Conservation (phyloP, 176 grass and related monocot genomes). For the Phragmites australis region DNA sequence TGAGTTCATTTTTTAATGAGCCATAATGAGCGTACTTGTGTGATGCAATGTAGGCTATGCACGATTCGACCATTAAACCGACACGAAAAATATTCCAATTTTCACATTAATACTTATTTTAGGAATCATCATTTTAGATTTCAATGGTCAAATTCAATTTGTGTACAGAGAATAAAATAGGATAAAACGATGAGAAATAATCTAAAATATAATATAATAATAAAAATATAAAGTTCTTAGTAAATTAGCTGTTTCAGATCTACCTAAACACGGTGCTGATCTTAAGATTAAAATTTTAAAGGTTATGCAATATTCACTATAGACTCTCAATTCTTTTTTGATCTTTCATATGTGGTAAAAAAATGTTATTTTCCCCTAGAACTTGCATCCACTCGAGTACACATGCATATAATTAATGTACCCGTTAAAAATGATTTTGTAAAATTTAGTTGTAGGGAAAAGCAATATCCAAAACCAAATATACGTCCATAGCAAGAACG, state of each 20-base stretch:
- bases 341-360: background rate
- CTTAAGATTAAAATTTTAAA: background rate
- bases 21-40: background rate
- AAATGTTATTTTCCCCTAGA: background rate
- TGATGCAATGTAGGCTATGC: background rate
- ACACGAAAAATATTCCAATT: no score
- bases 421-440: background rate
- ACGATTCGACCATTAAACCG: no score
- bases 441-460: background rate
- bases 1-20: background rate
- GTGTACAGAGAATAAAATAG: background rate
- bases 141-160: background rate
- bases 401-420: background rate
- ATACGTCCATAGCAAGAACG: background rate
- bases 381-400: background rate
- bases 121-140: background rate
- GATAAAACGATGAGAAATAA: background rate
- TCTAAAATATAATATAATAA: background rate
- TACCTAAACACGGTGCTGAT: background rate
- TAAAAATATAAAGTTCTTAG: background rate
- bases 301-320: background rate
- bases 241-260: background rate
- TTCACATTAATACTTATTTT: background rate
- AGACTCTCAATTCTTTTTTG: no score
- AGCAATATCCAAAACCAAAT: background rate